Percentiles rank a stretch among this genome's conserved stretches.
Conservation (phyloP, 106 monocot species). For the Hemerocallis citrina region DNA sequence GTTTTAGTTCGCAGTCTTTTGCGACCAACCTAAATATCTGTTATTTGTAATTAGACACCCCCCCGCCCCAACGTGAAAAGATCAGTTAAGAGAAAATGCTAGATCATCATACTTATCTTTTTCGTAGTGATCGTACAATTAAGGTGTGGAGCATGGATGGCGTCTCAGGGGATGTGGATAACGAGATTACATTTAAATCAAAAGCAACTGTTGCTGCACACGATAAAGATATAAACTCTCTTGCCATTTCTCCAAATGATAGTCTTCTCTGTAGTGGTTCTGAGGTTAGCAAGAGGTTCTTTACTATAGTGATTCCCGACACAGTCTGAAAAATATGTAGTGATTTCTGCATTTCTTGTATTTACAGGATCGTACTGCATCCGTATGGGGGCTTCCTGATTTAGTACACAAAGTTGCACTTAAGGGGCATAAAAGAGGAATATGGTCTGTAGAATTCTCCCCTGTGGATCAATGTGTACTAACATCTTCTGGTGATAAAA, state of each 20-base stretch:
- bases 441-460: constrained; percentile 97
- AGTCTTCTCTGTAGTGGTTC: constrained; percentile 90
- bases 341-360: not conserved
- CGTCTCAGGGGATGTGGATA: constrained; percentile 28
- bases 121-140: constrained; percentile 68
- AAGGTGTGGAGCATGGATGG: constrained; percentile 77
- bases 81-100: no score
- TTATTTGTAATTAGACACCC: no score
- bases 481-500: constrained; percentile 93
- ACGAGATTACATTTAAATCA: constrained; percentile 53
- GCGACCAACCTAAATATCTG: no score
- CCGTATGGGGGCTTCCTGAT: constrained; percentile 90
- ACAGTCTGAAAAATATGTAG: not conserved
- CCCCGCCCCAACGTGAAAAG: no score
- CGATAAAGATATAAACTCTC: constrained; percentile 92
- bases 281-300: constrained; percentile 36
- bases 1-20: no score
- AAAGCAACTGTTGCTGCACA: constrained; percentile 87
- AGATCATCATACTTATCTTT: not conserved
- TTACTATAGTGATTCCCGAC: not conserved
- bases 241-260: constrained; percentile 89
- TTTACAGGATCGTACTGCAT: constrained; percentile 87
- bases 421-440: constrained; percentile 91
- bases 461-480: constrained; percentile 89
- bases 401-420: constrained; percentile 40